Base-by-base conservation (phyloP, 2,329 filamentous ascomycete genomes). In the Epichloe elymi region DNA sequence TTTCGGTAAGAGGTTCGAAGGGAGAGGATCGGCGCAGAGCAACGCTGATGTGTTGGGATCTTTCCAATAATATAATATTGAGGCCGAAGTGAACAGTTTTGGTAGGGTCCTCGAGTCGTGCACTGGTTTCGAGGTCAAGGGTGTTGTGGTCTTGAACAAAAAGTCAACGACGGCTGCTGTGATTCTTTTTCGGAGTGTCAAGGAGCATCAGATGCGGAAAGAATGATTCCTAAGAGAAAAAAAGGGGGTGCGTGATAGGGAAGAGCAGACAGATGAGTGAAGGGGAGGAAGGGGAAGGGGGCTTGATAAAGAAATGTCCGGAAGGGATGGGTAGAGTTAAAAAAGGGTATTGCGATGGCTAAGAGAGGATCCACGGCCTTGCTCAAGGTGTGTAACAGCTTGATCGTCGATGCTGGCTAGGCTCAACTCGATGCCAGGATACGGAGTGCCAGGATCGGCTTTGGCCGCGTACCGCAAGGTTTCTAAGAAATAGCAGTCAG, bases 331-430 rank as follows among this genome's bases (percentile, higher is more conserved):
- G 19, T 35, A 45, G 36, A 33, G 40, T 41, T 46, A 40, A 48
- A 51, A 51, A 49, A 49, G 52, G 51, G 45, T 49, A 30, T 46
- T 30, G 40, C 49, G 40, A 46, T 49, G 49, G 37, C 26, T 36
- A 14, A 23, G 47, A 40, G 48, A 47, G 39, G 48, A 51, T 51
- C 52, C 48, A 49, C 36, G 46, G 48, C 35, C 47, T 50, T 43
- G 43, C 48, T 50, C 19, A 41, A 41, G 49, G 49, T 43, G n/a
- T 10, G 42, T 14, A 35, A 44, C 26, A 40, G 46, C 46, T 50
- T 54, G 43, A 54, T 54, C 52, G 50, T 46, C 52, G 52, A 54
- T 54, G 46, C 43, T 47, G 52, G 46, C 49, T 42, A 20, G 41
- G 12, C 30, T 48, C 17, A 11, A 40, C 17, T n/a, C 15, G 12